Percentiles rank a stretch among this genome's conserved stretches.
phyloP scores from a whole-genome alignment of 2,329 filamentous ascomycete genomes.

The Pseudopyrenochaeta lycopersici region DNA sequence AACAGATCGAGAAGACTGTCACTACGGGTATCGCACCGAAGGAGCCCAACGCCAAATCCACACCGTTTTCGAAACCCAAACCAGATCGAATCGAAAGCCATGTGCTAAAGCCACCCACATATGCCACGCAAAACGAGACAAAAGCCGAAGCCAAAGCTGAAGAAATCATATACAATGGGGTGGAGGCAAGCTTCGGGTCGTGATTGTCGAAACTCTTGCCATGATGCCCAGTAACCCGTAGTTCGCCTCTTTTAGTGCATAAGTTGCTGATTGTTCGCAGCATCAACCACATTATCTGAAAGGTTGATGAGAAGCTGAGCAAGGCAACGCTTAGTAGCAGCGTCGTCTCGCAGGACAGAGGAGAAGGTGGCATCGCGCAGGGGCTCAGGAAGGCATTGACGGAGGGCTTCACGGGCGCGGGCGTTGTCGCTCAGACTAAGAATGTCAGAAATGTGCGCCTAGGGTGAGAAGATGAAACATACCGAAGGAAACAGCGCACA shows the following conservation, averaged over 20 bases:
- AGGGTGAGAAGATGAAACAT: conserved; percentile 46
- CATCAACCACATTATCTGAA: conserved; percentile 81
- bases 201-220: conserved; percentile 8
- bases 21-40: conserved; percentile 41
- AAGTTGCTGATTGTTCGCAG: conserved; percentile 47
- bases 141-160: conserved; percentile 30
- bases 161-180: conserved; percentile 28
- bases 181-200: conserved; percentile 11
- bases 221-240: conserved; percentile 1
- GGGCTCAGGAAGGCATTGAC: conserved; percentile 97
- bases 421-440: conserved; percentile 93
- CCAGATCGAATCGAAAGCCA: conserved; percentile 27
- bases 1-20: conserved; percentile 25
- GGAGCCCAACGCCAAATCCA: conserved; percentile 35
- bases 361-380: conserved; percentile 98
- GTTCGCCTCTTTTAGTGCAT: conserved; percentile 36
- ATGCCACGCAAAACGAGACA: conserved; percentile 31
- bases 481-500: conserved; percentile 95
- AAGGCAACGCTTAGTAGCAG: conserved; percentile 95
- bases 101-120: conserved; percentile 22
- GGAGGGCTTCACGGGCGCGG: conserved; percentile 89
- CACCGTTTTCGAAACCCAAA: conserved; percentile 27
- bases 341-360: conserved; percentile 93
- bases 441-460: conserved; percentile 20
- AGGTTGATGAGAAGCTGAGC: conserved; percentile 97